Percentiles rank a stretch among this genome's conserved stretches.
Evolutionary conservation across 345 rosid genomes (phyloP).

Genomic region (Aurinia saxatilis): DNA sequence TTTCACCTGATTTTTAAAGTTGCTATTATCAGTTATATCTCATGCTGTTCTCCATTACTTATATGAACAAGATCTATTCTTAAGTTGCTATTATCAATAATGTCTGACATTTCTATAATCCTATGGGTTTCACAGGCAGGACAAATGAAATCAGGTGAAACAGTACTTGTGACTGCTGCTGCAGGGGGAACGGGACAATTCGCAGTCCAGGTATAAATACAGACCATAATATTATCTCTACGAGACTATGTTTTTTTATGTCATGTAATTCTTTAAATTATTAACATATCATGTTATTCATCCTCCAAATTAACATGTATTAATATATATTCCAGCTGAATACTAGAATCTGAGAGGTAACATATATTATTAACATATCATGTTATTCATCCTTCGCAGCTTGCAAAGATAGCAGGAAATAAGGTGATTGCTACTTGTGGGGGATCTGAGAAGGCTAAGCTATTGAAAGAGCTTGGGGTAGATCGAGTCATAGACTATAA

Average conservation of each 20-base stretch:
- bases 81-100: too few species aligned
- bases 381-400: too few species aligned
- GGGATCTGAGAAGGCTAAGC: slow-evolving; percentile 73
- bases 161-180: slow-evolving; percentile 93
- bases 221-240: background rate
- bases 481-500: slow-evolving; percentile 88
- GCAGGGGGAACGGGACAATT: slow-evolving; percentile 99
- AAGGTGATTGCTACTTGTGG: slow-evolving; percentile 91
- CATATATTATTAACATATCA: too few species aligned
- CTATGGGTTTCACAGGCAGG: slow-evolving; percentile 59
- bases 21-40: background rate
- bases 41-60: background rate
- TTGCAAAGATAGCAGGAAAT: slow-evolving; percentile 86
- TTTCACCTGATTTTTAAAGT: too few species aligned
- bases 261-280: background rate
- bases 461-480: slow-evolving; percentile 73
- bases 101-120: too few species aligned
- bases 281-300: background rate
- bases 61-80: background rate
- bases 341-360: background rate
- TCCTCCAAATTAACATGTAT: background rate
- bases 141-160: slow-evolving; percentile 72
- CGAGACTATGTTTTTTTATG: background rate
- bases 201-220: slow-evolving; percentile 74
- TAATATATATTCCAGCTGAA: background rate